These are phyloP conservation scores for Telfairia occidentalis DNA, from an alignment of 331 rosid genomes.

Conservation along the genomic window DNA sequence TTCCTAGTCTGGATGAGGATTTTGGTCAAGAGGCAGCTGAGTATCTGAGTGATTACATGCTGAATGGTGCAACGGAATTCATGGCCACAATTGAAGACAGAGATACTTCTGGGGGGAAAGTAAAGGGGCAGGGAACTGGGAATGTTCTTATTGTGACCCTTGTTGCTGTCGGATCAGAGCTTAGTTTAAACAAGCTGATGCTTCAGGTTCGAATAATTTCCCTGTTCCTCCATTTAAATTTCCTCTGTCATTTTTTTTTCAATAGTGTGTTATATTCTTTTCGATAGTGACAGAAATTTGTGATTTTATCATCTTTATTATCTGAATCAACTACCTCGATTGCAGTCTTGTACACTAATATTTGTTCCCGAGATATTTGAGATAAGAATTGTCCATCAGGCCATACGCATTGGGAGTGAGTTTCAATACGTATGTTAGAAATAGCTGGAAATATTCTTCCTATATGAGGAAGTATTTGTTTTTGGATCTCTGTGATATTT, in stretches of 20 bases:
- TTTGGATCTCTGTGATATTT: not conserved
- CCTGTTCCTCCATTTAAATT: not conserved
- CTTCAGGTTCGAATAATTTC: conserved; percentile 50
- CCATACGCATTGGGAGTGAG: not conserved
- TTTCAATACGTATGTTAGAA: not conserved
- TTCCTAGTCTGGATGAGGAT: conserved; percentile 68
- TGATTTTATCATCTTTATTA: not conserved
- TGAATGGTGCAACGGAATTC: conserved; percentile 58
- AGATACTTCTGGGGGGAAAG: conserved; percentile 83
- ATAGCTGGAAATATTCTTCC: not conserved
- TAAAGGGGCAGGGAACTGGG: conserved; percentile 93
- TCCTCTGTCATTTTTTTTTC: not conserved
- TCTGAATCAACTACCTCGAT: not conserved
- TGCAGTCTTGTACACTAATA: not conserved
- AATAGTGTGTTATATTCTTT: not conserved
- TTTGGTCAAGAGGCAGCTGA: conserved; percentile 81
- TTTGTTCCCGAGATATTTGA: not conserved
- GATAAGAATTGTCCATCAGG: not conserved
- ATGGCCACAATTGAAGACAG: conserved; percentile 82
- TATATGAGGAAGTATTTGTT: not conserved
- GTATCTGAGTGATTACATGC: conserved; percentile 47
- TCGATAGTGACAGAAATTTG: not conserved
- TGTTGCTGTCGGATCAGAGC: conserved; percentile 77
- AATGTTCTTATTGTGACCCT: conserved; percentile 56
- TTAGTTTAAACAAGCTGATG: conserved; percentile 76